A percentile compares a stretch with the other conserved stretches of the same genome.
phyloP scores from a whole-genome alignment of 345 rosid genomes.

The Melaleuca quinquenervia region DNA sequence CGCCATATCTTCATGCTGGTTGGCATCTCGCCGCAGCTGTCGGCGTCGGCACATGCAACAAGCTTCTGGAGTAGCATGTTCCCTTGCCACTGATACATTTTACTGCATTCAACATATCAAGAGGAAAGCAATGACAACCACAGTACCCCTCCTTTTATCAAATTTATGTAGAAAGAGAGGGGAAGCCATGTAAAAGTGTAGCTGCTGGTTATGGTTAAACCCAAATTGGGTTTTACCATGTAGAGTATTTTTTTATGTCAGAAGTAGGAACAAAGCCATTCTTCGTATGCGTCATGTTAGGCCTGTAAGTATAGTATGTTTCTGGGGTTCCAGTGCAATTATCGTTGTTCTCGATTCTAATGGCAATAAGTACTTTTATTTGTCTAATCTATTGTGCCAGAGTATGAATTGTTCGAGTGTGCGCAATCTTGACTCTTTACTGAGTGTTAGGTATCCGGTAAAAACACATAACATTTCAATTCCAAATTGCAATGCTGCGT shows the following conservation, averaged over 20 bases:
- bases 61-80: slow-evolving; percentile 63
- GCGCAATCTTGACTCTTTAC: background rate
- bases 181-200: background rate
- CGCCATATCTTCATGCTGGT: slow-evolving; percentile 86
- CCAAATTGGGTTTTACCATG: background rate
- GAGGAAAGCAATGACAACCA: background rate
- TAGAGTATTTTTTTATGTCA: background rate
- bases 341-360: background rate
- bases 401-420: background rate
- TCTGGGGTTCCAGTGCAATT: background rate
- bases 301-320: background rate
- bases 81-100: background rate
- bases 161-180: background rate
- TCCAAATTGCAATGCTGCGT: background rate
- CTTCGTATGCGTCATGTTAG: background rate
- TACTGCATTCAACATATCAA: background rate
- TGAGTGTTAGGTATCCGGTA: background rate
- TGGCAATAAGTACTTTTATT: background rate
- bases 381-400: background rate
- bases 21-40: slow-evolving; percentile 99
- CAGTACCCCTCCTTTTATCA: background rate
- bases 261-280: background rate
- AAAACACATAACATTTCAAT: background rate
- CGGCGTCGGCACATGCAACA: slow-evolving; percentile 83
- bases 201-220: background rate